Base-by-base conservation (phyloP, 2,329 filamentous ascomycete genomes). In the Cladorrhinum sp. region DNA sequence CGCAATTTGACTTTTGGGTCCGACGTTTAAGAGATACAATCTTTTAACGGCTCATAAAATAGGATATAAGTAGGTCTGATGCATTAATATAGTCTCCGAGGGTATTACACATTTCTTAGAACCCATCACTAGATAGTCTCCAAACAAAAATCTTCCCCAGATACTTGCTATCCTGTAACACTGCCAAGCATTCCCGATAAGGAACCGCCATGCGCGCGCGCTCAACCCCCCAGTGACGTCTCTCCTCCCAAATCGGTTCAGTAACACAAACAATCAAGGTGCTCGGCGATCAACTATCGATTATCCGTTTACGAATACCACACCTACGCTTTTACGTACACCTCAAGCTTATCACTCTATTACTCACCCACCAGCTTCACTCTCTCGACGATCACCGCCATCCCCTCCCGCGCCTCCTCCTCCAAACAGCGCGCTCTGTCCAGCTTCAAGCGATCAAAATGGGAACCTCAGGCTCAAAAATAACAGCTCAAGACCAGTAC, bases 401-500 rank as follows among this genome's bases (percentile, higher is more conserved):
- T 54, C 49, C 52, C 18, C 49, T 20, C 32, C 45, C 27, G 18
- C 27, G 49, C 5, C 24, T 53, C 50, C 32, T 22, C 50, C 60
- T 51, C 23, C 50, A 36, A 50, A n/a, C n/a, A n/a, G n/a, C n/a
- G n/a, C n/a, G n/a, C n/a, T n/a, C n/a, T n/a, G n/a, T n/a, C n/a
- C n/a, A n/a, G n/a, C n/a, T n/a, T n/a, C n/a, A n/a, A n/a, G n/a
- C n/a, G n/a, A n/a, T n/a, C 49, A 29, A 68, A 49, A 86, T 86
- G 83, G 83, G 83, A 36, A 82, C 80, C 68, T 81, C 75, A 65
- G 69, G 77, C 56, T 85, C 84, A 73, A 82, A 82, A 72, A 80
- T 86, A 64, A 86, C 84, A 62, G 81, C 80, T 69, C 93, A 97
- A 79, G 93, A 98, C 78, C 92, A 92, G 93, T 96, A 36, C 73